phyloP scores from a whole-genome alignment of 306 rosid species.

The barrel medic (Medicago truncatula) region MtrunA17r5.0-ANR NC_053048.1:51269001-51269500 shows the following conservation, averaged over 20 bases:
- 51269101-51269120: too few relatives aligned
- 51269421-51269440: neutral
- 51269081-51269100: too few relatives aligned
- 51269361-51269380: slow-evolving; percentile 20
- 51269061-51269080: too few relatives aligned
- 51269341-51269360: slow-evolving; percentile 3
- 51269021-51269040: too few relatives aligned
- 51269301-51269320: neutral
- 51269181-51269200: neutral
- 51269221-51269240: neutral
- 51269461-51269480: slow-evolving; percentile 29
- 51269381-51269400: neutral
- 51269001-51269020: too few relatives aligned
- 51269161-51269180: neutral
- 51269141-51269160: too few relatives aligned
- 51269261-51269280: neutral
- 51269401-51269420: slow-evolving; percentile 21
- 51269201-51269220: neutral
- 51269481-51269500: slow-evolving; percentile 14
- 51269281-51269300: neutral
- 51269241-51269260: neutral
- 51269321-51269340: neutral
- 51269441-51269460: neutral
- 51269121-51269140: too few relatives aligned
- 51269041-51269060: too few relatives aligned